phyloP scores from a whole-genome alignment of 306 rosid species.

The Corylus avellana region DNA sequence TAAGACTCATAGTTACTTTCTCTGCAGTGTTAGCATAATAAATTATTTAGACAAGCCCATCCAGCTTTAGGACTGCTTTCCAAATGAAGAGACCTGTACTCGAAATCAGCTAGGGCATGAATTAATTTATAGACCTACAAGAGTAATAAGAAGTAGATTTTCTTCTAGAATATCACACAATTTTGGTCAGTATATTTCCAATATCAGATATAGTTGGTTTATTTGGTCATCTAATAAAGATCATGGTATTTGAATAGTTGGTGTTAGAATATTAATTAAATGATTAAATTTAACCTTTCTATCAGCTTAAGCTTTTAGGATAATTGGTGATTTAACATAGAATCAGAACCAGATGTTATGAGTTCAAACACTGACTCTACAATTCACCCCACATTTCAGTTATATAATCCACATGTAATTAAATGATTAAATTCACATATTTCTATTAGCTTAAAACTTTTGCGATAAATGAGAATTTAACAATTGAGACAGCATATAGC shows the following conservation, averaged over 20 bases:
- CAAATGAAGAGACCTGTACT: slow-evolving; percentile 31
- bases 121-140: slow-evolving; percentile 30
- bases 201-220: neutral
- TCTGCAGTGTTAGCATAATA: slow-evolving; percentile 61
- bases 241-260: neutral
- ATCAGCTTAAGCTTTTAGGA: too few relatives aligned
- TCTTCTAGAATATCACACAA: neutral
- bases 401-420: too few relatives aligned
- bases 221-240: neutral
- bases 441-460: too few relatives aligned
- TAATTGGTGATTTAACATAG: too few relatives aligned
- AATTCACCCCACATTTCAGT: too few relatives aligned
- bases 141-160: slow-evolving; percentile 21
- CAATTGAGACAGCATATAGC: too few relatives aligned
- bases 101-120: slow-evolving; percentile 29
- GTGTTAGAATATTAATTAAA: too few relatives aligned
- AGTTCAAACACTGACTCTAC: too few relatives aligned
- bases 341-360: too few relatives aligned
- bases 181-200: slow-evolving; percentile 11
- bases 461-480: too few relatives aligned
- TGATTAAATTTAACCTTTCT: too few relatives aligned
- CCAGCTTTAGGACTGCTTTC: slow-evolving; percentile 29
- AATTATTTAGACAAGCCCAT: slow-evolving; percentile 41
- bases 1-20: slow-evolving; percentile 44
- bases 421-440: too few relatives aligned